Percentiles rank a stretch among this genome's conserved stretches.
phyloP scores from a whole-genome alignment of 495 filamentous ascomycete species.

The Penicillium crystallinum region DNA sequence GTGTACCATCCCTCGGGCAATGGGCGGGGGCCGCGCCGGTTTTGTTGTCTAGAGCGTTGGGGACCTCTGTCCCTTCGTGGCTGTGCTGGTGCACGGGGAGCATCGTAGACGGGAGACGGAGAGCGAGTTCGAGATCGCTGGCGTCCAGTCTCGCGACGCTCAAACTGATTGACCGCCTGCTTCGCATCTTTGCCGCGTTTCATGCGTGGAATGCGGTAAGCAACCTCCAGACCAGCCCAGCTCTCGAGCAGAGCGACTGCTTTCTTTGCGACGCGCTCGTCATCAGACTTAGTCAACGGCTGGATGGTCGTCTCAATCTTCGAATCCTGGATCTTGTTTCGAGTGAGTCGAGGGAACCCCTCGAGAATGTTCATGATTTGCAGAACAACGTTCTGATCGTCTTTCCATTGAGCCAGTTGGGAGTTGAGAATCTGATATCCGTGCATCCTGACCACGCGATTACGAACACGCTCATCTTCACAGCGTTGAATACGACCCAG shows the following conservation, averaged over 20 bases:
- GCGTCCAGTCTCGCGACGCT: slow-evolving; percentile 60
- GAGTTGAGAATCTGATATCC: slow-evolving; percentile 92
- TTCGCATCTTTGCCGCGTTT: slow-evolving; percentile 54
- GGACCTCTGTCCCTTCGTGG: slow-evolving; percentile 56
- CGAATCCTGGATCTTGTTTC: slow-evolving; percentile 95
- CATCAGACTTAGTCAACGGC: slow-evolving; percentile 58
- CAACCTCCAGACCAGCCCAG: slow-evolving; percentile 89
- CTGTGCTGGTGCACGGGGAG: slow-evolving; percentile 48
- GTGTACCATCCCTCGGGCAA: slow-evolving; percentile 80
- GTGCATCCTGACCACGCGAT: slow-evolving; percentile 91
- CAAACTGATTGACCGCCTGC: slow-evolving; percentile 53
- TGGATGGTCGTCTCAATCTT: slow-evolving; percentile 87
- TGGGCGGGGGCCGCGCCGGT: slow-evolving; percentile 44
- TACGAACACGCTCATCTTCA: slow-evolving; percentile 81
- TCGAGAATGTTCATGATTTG: slow-evolving; percentile 89
- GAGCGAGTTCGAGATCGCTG: slow-evolving; percentile 50
- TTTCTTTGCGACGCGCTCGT: slow-evolving; percentile 68
- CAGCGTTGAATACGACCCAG: slow-evolving; percentile 84
- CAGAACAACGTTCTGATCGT: slow-evolving; percentile 80
- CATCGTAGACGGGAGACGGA: slow-evolving; percentile 47
- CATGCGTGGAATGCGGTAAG: slow-evolving; percentile 88
- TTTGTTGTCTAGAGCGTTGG: slow-evolving; percentile 46
- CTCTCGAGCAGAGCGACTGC: slow-evolving; percentile 68
- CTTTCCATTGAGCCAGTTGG: slow-evolving; percentile 74
- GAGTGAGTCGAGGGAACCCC: slow-evolving; percentile 82